Conservation (phyloP, 768 basidiomycete species). For the Lanmaoa pseudosensibilis region DNA sequence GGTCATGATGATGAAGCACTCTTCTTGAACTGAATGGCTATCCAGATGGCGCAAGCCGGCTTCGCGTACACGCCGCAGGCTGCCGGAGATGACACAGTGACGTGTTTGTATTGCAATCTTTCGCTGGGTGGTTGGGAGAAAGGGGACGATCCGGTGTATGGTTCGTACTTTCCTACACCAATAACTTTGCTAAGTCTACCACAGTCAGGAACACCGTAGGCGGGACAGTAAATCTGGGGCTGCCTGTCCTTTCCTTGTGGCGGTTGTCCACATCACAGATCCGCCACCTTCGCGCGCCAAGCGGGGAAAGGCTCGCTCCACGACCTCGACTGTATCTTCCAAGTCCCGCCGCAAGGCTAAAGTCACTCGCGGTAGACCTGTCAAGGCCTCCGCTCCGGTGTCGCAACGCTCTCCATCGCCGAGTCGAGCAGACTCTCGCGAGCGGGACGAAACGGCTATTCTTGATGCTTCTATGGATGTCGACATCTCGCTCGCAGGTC, state of each 20-base stretch:
- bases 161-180: background rate
- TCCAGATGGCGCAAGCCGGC: constrained; percentile 81
- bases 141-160: constrained; percentile 85
- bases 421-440: background rate
- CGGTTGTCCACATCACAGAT: constrained; percentile 10
- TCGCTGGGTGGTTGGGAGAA: constrained; percentile 85
- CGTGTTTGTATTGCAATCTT: constrained; percentile 82
- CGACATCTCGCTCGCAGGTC: background rate
- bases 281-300: constrained; percentile 15
- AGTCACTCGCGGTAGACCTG: constrained; percentile 22
- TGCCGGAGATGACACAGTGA: constrained; percentile 73
- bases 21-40: constrained; percentile 1
- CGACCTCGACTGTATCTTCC: constrained; percentile 21
- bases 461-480: background rate
- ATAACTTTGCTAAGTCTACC: constrained; percentile 5
- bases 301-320: constrained; percentile 21
- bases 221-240: constrained; percentile 52
- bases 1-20: background rate
- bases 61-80: constrained; percentile 77
- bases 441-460: background rate
- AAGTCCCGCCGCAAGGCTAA: constrained; percentile 27
- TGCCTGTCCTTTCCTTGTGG: constrained; percentile 45
- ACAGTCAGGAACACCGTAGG: constrained; percentile 73
- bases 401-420: constrained; percentile 18
- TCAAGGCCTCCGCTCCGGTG: constrained; percentile 16